Base-by-base conservation (phyloP, 2,329 filamentous ascomycete species). In the Oidium heveae region DNA sequence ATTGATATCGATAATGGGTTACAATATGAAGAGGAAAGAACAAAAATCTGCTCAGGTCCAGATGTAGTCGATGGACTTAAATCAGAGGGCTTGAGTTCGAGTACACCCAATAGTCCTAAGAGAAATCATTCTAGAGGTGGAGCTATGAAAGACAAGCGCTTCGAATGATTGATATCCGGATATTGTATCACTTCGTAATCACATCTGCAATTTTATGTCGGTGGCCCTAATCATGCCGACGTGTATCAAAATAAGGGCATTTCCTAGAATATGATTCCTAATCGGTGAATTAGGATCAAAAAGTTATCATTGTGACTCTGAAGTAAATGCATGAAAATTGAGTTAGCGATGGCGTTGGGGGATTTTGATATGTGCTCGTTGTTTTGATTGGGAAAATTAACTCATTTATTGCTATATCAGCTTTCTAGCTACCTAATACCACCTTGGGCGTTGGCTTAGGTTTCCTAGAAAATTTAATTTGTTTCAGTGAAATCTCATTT, bases 41-140 rank as follows among this genome's bases (percentile, higher is more conserved):
- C 56, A 34, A 60, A 57, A 36, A 32, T 61, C 53, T 33, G 39
- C 18, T 18, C 15, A 22, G 57, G 72, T 51, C 49, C 63, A 13
- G 62, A 61, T 57, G 59, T 63, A 1, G 36, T 66, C 22, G 61
- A 62, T 16, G 57, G 44, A 28, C n/a, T 63, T 7, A 68, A 71
- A 52, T 68, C 67, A 15, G 70, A 73, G 52, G 70, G 70, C 2
- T 59, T 75, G 50, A 73, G 74, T 2, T 74, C 74, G 12, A 77
- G 74, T 1, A 66, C 72, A 44, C 73, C 73, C 13, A 67, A 65
- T 9, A 74, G 72, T 4, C 73, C 73, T 4, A 61, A 65, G 56
- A 61, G 69, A 59, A 66, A 72, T 51, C 68, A 72, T 55, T 64
- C 67, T 5, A 66, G 70, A 53, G 60, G 66, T 12, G 67, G 68